Conservation (phyloP, 495 filamentous ascomycete species). For the Schizothecium vesticola region DNA sequence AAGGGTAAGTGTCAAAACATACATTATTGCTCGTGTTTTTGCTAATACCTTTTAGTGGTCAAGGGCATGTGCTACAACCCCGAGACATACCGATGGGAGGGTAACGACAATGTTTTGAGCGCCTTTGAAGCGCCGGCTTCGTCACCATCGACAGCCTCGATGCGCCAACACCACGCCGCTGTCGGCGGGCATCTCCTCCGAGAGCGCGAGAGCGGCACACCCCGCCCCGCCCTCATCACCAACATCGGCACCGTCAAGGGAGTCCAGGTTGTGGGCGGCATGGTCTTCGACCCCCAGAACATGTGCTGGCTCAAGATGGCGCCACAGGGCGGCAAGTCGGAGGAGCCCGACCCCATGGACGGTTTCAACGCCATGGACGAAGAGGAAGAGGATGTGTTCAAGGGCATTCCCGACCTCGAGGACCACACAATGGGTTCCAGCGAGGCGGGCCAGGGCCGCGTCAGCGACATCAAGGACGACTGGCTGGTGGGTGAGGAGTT, state of each 20-base stretch:
- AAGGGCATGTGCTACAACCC: constrained; percentile 97
- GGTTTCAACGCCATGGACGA: constrained; percentile 75
- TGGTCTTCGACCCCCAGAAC: constrained; percentile 93
- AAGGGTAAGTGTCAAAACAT: constrained; percentile 36
- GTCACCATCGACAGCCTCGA: constrained; percentile 42
- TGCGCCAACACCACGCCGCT: constrained; percentile 33
- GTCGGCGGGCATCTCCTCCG: constrained; percentile 31
- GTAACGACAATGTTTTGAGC: constrained; percentile 78
- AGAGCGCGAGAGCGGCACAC: constrained; percentile 53
- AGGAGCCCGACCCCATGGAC: constrained; percentile 51
- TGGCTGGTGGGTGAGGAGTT: constrained; percentile 93
- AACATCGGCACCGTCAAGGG: constrained; percentile 70
- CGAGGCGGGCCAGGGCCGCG: constrained; percentile 31
- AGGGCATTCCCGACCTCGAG: constrained; percentile 52
- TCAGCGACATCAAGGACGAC: constrained; percentile 61
- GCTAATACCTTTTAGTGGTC: constrained; percentile 50
- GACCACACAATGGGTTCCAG: constrained; percentile 41
- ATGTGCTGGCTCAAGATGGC: constrained; percentile 91
- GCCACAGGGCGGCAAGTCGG: constrained; percentile 35
- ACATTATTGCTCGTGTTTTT: not conserved
- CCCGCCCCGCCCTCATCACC: constrained; percentile 87
- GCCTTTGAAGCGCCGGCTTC: constrained; percentile 61
- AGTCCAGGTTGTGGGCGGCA: constrained; percentile 86
- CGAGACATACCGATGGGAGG: constrained; percentile 79
- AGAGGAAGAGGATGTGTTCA: constrained; percentile 52